Percentiles rank a stretch among this genome's conserved stretches.
Conservation (phyloP, 257 asterid species). For the Galeopsis tetrahit region DNA sequence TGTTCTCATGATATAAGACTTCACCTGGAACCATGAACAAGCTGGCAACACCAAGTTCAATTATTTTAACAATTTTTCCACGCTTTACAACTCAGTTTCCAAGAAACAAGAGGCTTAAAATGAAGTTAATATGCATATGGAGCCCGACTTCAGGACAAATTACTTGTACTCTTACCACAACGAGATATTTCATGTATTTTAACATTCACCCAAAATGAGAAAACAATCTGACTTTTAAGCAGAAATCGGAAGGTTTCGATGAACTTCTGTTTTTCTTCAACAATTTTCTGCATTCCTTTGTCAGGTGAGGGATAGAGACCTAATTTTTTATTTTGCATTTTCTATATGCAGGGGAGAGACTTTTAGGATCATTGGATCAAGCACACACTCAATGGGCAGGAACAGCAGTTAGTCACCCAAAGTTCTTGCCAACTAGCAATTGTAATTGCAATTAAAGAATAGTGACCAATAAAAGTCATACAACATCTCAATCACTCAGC, state of each 20-base stretch:
- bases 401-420: background rate
- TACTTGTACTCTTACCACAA: background rate
- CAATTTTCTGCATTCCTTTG: background rate
- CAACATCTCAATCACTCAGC: constrained; percentile 20
- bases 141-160: background rate
- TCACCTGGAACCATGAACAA: constrained; percentile 21
- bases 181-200: constrained; percentile 27
- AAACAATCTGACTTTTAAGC: constrained; percentile 10
- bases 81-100: background rate
- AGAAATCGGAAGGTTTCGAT: background rate
- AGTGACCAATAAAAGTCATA: constrained; percentile 1
- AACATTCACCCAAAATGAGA: constrained; percentile 7
- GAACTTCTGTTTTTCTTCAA: background rate
- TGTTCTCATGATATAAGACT: constrained; percentile 20
- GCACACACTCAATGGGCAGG: background rate
- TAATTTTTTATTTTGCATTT: background rate
- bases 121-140: background rate
- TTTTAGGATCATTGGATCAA: constrained; percentile 22
- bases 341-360: background rate
- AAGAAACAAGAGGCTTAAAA: background rate
- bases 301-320: background rate
- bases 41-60: constrained; percentile 1
- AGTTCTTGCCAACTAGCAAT: constrained; percentile 5
- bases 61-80: background rate
- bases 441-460: constrained; percentile 2